phyloP scores from a whole-genome alignment of 495 filamentous ascomycete species.

The Talaromyces borbonicus region DNA sequence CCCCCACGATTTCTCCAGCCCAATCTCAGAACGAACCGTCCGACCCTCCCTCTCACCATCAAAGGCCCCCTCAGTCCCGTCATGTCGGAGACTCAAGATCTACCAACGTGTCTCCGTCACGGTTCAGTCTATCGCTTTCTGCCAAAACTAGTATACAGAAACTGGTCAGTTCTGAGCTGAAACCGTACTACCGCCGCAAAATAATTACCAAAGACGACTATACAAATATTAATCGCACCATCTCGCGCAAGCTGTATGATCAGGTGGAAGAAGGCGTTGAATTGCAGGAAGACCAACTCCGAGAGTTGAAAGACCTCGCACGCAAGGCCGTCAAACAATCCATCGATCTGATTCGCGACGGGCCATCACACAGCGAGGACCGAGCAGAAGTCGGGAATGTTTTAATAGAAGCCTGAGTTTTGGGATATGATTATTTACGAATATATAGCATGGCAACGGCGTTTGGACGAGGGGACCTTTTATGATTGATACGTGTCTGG shows the following conservation, averaged over 20 bases:
- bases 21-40: constrained; percentile 6
- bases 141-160: constrained; percentile 73
- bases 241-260: constrained; percentile 80
- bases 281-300: constrained; percentile 46
- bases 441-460: neutral
- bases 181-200: constrained; percentile 61
- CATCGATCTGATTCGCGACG: constrained; percentile 18
- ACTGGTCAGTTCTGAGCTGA: constrained; percentile 68
- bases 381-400: neutral
- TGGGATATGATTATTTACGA: neutral
- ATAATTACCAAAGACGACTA: constrained; percentile 73
- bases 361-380: neutral
- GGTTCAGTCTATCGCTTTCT: constrained; percentile 49
- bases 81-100: constrained; percentile 25
- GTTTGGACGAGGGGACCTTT: neutral
- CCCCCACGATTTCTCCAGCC: constrained; percentile 21
- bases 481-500: too few relatives aligned
- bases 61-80: neutral
- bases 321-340: constrained; percentile 65
- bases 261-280: constrained; percentile 53
- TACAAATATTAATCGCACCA: constrained; percentile 73
- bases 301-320: constrained; percentile 59
- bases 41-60: constrained; percentile 9
- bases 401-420: neutral
- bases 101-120: constrained; percentile 45